These are phyloP conservation scores for Aspergillus coremiiformis DNA, from an alignment of 495 filamentous ascomycete species.

Conservation along the genomic window DNA sequence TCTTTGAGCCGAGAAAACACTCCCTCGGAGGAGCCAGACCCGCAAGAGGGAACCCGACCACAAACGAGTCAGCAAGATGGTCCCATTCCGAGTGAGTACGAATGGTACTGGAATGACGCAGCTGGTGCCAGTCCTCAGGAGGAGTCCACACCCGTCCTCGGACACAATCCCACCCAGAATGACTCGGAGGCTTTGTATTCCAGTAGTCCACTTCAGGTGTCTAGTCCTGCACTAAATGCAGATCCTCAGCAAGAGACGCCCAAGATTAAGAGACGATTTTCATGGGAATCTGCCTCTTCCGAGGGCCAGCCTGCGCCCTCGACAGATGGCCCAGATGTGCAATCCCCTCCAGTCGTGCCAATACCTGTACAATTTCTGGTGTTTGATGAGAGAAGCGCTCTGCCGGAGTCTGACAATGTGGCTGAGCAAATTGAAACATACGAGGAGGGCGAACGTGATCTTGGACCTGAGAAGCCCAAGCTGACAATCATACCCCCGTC, in stretches of 20 bases:
- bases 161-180: constrained; percentile 14
- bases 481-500: constrained; percentile 20
- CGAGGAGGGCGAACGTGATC: neutral
- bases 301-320: constrained; percentile 13
- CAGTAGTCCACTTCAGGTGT: constrained; percentile 14
- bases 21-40: constrained; percentile 28
- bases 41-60: constrained; percentile 12
- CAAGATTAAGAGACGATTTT: constrained; percentile 31
- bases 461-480: constrained; percentile 16
- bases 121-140: constrained; percentile 9
- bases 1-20: constrained; percentile 53
- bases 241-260: constrained; percentile 12
- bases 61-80: constrained; percentile 34
- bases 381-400: constrained; percentile 9
- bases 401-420: constrained; percentile 2
- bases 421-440: neutral
- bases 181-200: constrained; percentile 10
- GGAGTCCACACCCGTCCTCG: constrained; percentile 9
- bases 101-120: constrained; percentile 49
- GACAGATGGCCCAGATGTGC: constrained; percentile 1
- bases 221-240: constrained; percentile 2
- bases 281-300: constrained; percentile 34
- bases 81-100: constrained; percentile 51
- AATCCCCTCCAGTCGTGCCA: constrained; percentile 1
- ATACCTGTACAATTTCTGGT: constrained; percentile 17